Conservation (phyloP, 148 eudicot species). For the Spergularia marina region DNA sequence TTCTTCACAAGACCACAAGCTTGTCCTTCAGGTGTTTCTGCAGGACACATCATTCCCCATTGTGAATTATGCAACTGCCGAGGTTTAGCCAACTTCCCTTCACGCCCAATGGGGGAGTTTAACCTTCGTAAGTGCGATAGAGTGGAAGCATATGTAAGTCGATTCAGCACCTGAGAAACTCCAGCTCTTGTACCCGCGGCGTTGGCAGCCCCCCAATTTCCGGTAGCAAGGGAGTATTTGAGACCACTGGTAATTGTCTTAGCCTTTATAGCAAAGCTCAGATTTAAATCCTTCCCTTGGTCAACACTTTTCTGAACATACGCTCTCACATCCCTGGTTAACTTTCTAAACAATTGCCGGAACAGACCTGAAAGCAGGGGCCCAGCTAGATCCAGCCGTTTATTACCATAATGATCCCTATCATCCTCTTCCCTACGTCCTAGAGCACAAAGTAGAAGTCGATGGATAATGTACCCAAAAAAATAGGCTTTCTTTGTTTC, state of each 20-base stretch:
- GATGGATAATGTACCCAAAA: constrained; percentile 95
- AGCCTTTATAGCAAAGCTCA: constrained; percentile 95
- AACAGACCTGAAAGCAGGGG: constrained; percentile 95
- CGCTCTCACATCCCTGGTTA: constrained; percentile 91
- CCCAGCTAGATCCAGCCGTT: constrained; percentile 98
- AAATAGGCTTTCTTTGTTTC: constrained; percentile 98
- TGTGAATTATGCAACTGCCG: constrained; percentile 98
- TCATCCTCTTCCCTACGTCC: constrained; percentile 97
- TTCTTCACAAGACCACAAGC: constrained; percentile 98
- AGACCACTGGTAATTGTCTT: constrained; percentile 98
- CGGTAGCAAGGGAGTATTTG: constrained; percentile 95
- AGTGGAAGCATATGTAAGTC: constrained; percentile 96
- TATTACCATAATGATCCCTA: constrained; percentile 97
- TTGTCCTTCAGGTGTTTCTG: constrained; percentile 99
- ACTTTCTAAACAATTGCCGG: constrained; percentile 89
- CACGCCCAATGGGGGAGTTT: constrained; percentile 97
- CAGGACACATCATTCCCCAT: constrained; percentile 99
- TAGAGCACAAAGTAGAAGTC: constrained; percentile 86
- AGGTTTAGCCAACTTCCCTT: constrained; percentile 96
- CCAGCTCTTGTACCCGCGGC: constrained; percentile 99
- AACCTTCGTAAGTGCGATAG: constrained; percentile 88
- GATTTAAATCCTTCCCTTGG: constrained; percentile 86
- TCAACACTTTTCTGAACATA: constrained; percentile 98
- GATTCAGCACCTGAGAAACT: constrained; percentile 98
- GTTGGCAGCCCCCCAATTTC: constrained; percentile 99